phyloP scores from a whole-genome alignment of 2,329 filamentous ascomycete species.

The Trichoderma asperellum region DNA sequence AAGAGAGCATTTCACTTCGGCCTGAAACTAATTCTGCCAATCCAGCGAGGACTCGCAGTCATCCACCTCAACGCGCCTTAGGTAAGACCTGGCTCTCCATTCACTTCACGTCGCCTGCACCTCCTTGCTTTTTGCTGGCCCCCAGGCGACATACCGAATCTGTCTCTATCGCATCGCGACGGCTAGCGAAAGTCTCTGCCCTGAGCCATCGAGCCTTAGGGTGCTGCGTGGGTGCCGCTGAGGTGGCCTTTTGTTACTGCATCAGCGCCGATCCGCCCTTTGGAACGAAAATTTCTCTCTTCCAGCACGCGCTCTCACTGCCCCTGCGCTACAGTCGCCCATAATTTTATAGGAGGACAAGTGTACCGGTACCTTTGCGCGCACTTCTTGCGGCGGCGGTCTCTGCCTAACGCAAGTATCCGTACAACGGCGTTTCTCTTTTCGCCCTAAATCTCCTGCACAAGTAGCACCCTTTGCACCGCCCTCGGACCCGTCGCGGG shows the following conservation, averaged over 20 bases:
- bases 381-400: neutral
- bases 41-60: conserved; percentile 39
- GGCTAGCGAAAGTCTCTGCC: conserved; percentile 27
- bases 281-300: conserved; percentile 44
- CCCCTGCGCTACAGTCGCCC: conserved; percentile 27
- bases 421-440: conserved; percentile 12
- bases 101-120: conserved; percentile 33
- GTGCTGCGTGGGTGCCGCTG: conserved; percentile 26
- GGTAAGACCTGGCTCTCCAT: conserved; percentile 40
- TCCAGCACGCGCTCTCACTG: conserved; percentile 30
- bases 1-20: conserved; percentile 36
- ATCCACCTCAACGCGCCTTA: conserved; percentile 40
- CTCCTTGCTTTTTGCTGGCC: conserved; percentile 32
- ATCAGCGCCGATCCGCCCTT: conserved; percentile 29
- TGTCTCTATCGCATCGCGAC: conserved; percentile 26
- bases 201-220: conserved; percentile 18
- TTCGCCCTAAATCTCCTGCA: conserved; percentile 19
- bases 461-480: conserved; percentile 17
- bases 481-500: conserved; percentile 18
- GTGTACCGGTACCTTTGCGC: conserved; percentile 19
- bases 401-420: conserved; percentile 7
- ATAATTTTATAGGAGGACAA: conserved; percentile 4
- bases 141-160: conserved; percentile 27
- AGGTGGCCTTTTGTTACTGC: conserved; percentile 26
- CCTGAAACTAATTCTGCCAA: conserved; percentile 40